Conservation (phyloP, 78 protist species). For the Protostelium mycophagum region DNA sequence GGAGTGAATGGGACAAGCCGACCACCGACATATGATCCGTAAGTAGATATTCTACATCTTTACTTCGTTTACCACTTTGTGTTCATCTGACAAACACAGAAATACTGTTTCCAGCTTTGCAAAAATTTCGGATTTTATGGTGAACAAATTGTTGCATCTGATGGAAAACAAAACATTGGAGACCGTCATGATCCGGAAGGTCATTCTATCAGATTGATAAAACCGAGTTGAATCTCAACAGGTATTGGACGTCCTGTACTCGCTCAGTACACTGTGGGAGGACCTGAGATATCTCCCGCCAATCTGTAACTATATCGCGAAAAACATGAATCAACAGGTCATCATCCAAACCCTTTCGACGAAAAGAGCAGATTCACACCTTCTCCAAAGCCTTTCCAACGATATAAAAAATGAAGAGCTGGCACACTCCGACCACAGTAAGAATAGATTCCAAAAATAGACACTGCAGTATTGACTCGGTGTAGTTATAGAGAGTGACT, state of each 20-base stretch:
- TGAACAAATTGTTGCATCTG: not conserved
- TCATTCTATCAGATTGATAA: not conserved
- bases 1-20: not conserved
- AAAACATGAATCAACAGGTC: not conserved
- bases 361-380: not conserved
- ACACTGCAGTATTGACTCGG: no score
- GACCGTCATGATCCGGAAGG: slow-evolving; percentile 1
- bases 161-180: not conserved
- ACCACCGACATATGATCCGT: not conserved
- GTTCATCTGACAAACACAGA: not conserved
- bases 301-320: not conserved
- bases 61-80: not conserved
- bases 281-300: not conserved
- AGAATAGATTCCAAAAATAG: no score
- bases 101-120: not conserved
- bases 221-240: not conserved
- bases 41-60: no score
- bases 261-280: not conserved
- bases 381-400: not conserved
- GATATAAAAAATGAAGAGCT: not conserved
- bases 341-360: not conserved
- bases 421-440: no score
- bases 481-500: no score
- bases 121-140: not conserved
- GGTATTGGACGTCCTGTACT: not conserved